Percentiles rank a stretch among this genome's conserved stretches.
Evolutionary conservation across 129 eudicot species (phyloP).

Genomic region (Lactuca saligna): DNA sequence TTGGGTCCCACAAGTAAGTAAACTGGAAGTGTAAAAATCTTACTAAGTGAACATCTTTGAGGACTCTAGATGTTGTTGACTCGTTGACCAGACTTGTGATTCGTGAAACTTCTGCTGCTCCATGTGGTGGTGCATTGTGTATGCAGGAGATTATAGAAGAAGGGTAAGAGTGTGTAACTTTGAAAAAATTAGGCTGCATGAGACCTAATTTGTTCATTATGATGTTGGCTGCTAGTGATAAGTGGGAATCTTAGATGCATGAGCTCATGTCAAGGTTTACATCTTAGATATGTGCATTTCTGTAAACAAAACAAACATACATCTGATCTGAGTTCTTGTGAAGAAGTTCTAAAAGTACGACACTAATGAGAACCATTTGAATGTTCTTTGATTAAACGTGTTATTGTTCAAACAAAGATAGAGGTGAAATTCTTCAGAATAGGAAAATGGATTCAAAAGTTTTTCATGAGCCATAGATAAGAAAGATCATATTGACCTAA

Average conservation of each 20-base stretch:
- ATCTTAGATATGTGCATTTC: constrained; percentile 6
- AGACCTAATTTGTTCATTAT: constrained; percentile 20
- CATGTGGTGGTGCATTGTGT: constrained; percentile 44
- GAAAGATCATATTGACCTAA: no score
- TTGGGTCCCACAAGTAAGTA: constrained; percentile 3
- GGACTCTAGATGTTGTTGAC: constrained; percentile 30
- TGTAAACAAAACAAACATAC: background rate
- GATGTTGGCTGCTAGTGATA: constrained; percentile 5
- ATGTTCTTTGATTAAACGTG: background rate
- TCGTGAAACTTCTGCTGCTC: constrained; percentile 43
- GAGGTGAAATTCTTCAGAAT: background rate
- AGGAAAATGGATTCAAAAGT: no score
- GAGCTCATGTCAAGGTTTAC: background rate
- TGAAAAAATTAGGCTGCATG: constrained; percentile 33
- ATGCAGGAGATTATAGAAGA: constrained; percentile 57
- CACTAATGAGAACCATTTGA: background rate
- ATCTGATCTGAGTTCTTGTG: background rate
- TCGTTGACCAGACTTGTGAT: constrained; percentile 25
- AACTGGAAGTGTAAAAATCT: background rate
- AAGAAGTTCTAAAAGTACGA: background rate
- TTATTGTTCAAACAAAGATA: background rate
- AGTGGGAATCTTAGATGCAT: constrained; percentile 27
- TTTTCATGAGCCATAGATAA: no score
- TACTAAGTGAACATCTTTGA: constrained; percentile 65
- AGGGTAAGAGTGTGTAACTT: constrained; percentile 56